Evolutionary conservation across 2,329 filamentous ascomycete genomes (phyloP).

Genomic region (Fusarium nurragi): DNA sequence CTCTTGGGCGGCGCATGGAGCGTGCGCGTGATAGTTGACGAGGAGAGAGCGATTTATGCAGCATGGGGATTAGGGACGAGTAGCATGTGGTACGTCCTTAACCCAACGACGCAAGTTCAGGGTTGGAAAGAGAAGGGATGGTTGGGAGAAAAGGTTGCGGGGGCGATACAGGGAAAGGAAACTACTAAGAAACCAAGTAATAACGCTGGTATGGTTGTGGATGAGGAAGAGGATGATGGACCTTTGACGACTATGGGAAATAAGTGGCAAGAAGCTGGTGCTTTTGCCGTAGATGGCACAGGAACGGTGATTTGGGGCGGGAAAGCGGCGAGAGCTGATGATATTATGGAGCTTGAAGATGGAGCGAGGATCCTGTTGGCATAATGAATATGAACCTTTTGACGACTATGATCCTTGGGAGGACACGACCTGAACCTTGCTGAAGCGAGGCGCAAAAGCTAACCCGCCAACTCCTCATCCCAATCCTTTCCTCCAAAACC

Average conservation of each 20-base stretch:
- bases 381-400: background rate
- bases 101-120: conserved; percentile 62
- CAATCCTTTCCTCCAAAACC: background rate
- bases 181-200: conserved; percentile 32
- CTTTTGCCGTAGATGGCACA: conserved; percentile 61
- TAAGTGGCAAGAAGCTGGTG: conserved; percentile 65
- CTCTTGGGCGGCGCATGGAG: conserved; percentile 67
- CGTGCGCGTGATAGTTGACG: conserved; percentile 65
- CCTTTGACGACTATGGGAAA: conserved; percentile 60
- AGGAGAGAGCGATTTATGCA: conserved; percentile 65
- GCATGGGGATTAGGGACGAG: conserved; percentile 67
- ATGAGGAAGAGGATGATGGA: conserved; percentile 47
- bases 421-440: background rate
- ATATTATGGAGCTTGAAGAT: conserved; percentile 64
- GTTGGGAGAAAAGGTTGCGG: conserved; percentile 62
- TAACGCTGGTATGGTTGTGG: background rate
- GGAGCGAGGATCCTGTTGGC: conserved; percentile 51
- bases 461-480: background rate
- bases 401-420: background rate
- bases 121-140: conserved; percentile 65
- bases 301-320: conserved; percentile 62
- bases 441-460: background rate
- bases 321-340: conserved; percentile 59
- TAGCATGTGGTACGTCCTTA: conserved; percentile 61
- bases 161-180: conserved; percentile 52